Evolutionary conservation across 2,329 filamentous ascomycete genomes (phyloP).

Genomic region (Aspergillus niger): DNA sequence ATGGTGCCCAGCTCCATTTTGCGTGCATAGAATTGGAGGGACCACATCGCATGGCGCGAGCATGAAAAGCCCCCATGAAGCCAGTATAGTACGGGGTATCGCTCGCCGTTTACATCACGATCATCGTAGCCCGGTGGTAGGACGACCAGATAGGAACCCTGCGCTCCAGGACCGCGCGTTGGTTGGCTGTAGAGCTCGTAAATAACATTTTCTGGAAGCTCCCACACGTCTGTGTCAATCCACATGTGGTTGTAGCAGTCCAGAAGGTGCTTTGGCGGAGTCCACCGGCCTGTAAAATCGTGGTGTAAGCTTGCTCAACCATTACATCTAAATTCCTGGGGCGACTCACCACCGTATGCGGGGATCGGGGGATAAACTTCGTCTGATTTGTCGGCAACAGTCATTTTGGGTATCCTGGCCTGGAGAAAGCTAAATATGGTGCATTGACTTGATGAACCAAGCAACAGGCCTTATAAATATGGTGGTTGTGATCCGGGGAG

Average conservation of each 20-base stretch:
- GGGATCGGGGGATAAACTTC: too few relatives aligned
- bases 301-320: too few relatives aligned
- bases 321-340: too few relatives aligned
- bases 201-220: not conserved
- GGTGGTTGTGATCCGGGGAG: too few relatives aligned
- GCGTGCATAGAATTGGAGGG: not conserved
- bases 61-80: not conserved
- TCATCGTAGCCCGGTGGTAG: not conserved
- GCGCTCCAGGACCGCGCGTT: not conserved
- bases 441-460: too few relatives aligned
- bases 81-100: not conserved
- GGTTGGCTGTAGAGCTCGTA: not conserved
- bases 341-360: too few relatives aligned
- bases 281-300: too few relatives aligned
- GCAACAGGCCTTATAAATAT: too few relatives aligned
- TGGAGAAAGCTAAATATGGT: too few relatives aligned
- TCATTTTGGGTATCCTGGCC: too few relatives aligned
- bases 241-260: constrained; percentile 4
- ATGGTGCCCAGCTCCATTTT: not conserved
- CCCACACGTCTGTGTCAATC: constrained; percentile 1
- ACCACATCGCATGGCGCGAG: not conserved
- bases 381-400: too few relatives aligned
- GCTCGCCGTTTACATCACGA: not conserved
- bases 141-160: not conserved
- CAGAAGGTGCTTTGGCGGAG: not conserved